phyloP scores from a whole-genome alignment of 1,284 basidiomycete genomes.

The Microbotryum scabiosae region DNA sequence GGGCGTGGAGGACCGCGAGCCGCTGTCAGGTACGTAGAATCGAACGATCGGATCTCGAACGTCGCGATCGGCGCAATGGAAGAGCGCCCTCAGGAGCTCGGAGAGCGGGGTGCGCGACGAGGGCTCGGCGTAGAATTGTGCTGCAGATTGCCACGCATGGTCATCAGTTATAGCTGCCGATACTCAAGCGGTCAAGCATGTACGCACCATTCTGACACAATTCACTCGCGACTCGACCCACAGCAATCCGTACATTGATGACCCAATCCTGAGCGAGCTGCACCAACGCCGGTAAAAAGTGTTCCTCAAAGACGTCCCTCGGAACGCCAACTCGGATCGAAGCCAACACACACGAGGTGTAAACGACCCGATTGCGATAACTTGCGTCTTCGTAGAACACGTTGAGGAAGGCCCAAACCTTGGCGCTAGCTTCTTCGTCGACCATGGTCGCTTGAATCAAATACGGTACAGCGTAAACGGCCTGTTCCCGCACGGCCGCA shows the following conservation, averaged over 20 bases:
- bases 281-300: constrained; percentile 54
- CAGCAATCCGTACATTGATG: constrained; percentile 75
- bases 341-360: constrained; percentile 31
- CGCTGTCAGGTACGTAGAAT: not conserved
- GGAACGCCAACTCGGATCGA: constrained; percentile 33
- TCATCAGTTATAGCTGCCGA: no score
- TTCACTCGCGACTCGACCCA: constrained; percentile 59
- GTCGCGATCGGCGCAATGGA: constrained; percentile 30
- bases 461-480: constrained; percentile 54
- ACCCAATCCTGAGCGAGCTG: constrained; percentile 60
- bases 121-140: constrained; percentile 33
- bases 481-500: constrained; percentile 73
- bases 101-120: constrained; percentile 33
- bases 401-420: constrained; percentile 18
- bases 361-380: constrained; percentile 15
- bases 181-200: not conserved
- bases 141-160: not conserved
- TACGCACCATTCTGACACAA: constrained; percentile 46
- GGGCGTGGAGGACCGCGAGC: not conserved
- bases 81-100: constrained; percentile 32
- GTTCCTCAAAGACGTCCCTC: constrained; percentile 48
- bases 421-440: not conserved
- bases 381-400: constrained; percentile 14
- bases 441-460: constrained; percentile 44
- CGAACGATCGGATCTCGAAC: constrained; percentile 32